phyloP scores from a whole-genome alignment of 768 basidiomycete genomes.

The Trametes maxima region DNA sequence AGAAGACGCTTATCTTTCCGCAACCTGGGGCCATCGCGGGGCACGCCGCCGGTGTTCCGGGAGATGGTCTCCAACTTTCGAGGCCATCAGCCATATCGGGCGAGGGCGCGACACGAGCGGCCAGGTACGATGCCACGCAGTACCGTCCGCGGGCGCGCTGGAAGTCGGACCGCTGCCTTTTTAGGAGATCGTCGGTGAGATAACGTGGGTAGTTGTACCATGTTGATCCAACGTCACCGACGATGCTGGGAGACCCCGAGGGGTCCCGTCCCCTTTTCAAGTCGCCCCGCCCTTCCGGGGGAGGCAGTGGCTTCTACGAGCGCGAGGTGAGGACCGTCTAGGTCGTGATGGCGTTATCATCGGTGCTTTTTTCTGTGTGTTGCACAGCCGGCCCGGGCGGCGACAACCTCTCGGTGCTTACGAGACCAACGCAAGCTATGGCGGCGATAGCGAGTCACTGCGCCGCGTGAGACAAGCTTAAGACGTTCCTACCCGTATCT shows the following conservation, averaged over 20 bases:
- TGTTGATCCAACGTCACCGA: slow-evolving; percentile 5
- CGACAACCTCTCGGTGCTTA: neutral
- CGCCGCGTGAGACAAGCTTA: neutral
- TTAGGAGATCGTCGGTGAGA: slow-evolving; percentile 19
- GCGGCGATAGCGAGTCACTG: slow-evolving; percentile 9
- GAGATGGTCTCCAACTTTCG: neutral
- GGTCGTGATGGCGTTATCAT: neutral
- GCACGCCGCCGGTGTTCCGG: neutral
- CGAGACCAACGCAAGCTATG: neutral
- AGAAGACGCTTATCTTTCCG: slow-evolving; percentile 5
- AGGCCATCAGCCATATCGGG: slow-evolving; percentile 16
- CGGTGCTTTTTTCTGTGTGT: neutral
- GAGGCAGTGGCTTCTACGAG: neutral
- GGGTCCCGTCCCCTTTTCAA: neutral
- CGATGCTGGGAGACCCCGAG: neutral
- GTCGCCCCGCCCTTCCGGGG: slow-evolving; percentile 19
- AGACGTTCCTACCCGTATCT: neutral
- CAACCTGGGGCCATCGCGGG: slow-evolving; percentile 9
- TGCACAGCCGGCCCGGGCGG: neutral
- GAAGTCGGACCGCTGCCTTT: slow-evolving; percentile 16
- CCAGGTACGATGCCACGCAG: slow-evolving; percentile 11
- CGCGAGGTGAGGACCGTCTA: neutral
- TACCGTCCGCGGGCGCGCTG: neutral
- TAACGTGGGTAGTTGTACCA: slow-evolving; percentile 6
- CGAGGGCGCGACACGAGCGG: neutral